Evolutionary conservation across 805 yeast genomes (phyloP), one percentile per base, ranked within the genome.

Genomic region (Tetrapisispora arboricola): DNA sequence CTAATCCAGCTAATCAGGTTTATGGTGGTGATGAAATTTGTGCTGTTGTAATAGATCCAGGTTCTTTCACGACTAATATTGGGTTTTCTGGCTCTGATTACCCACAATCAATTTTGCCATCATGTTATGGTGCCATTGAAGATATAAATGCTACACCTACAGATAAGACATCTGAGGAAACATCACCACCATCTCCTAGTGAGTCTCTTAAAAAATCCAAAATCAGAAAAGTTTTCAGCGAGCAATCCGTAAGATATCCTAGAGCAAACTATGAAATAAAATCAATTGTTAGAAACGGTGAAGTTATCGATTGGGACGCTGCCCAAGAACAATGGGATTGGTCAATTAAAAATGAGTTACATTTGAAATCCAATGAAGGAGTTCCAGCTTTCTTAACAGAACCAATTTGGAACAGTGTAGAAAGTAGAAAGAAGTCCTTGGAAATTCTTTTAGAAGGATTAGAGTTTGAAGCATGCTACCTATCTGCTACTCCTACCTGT

Each of bases 41-140:
- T 48, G 95, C 97, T 21, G 71, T 92, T 2, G 94, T 90, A 26
- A 68, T 90, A 20, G 97, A 92, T 55, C 88, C 95, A 1, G 97
- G 97, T 27, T 80, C 95, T 10, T 76, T 71, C 46, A 66, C 76
- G 44, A 86, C 96, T 6, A 76, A 90, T 40, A 76, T 81, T 16
- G 98, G 98, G 1, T 87, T 76, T 61, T 88, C 96, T 3, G 97
- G 97, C 10, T 90, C 86, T 43, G 96, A 88, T 57, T 72, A 76
- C 40, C 98, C 98, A 11, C 75, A 80, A 47, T 65, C 78, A 4
- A 75, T 83, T 19, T 60, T 80, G 11, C 92, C 96, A 3, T 83
- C 95, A 1, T 72, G 61, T 45, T 85, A 76, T 54, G 82, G 78
- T 8, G 31, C 29, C n/a, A 31, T 4, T 42, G 45, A 40, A 17